phyloP scores from a whole-genome alignment of 2,329 filamentous ascomycete species.

The Cercospora sp. region DNA sequence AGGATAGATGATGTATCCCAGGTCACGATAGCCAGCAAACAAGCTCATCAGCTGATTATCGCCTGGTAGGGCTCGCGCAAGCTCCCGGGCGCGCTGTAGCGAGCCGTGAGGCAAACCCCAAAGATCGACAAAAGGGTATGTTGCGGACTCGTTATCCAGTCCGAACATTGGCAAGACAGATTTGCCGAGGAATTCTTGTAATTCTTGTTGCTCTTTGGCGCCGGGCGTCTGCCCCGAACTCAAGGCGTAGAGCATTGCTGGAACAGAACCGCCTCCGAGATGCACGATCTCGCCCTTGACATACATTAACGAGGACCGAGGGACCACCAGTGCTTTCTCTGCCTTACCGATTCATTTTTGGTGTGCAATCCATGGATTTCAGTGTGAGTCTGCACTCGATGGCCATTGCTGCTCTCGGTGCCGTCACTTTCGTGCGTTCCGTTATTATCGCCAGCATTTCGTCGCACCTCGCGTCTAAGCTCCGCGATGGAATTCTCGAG shows the following conservation, averaged over 20 bases:
- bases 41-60: conserved; percentile 61
- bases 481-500: conserved; percentile 52
- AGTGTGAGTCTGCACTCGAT: conserved; percentile 40
- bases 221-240: conserved; percentile 44
- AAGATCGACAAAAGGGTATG: conserved; percentile 65
- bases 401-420: conserved; percentile 20
- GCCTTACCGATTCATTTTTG: conserved; percentile 53
- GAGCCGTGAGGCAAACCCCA: conserved; percentile 63
- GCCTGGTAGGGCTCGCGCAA: conserved; percentile 60
- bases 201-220: conserved; percentile 49
- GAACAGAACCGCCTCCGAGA: conserved; percentile 61
- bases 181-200: conserved; percentile 60
- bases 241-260: conserved; percentile 59
- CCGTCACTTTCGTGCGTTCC: conserved; percentile 25
- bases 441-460: conserved; percentile 23
- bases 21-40: conserved; percentile 59
- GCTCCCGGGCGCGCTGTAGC: conserved; percentile 57
- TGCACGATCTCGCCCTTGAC: conserved; percentile 55
- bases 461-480: conserved; percentile 40
- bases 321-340: too few species aligned
- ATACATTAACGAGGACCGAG: not conserved
- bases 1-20: conserved; percentile 61
- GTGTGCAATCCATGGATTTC: conserved; percentile 61
- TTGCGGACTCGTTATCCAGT: conserved; percentile 64
- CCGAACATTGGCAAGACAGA: conserved; percentile 64